Percentiles rank a stretch among this genome's conserved stretches.
phyloP scores from a whole-genome alignment of 1,139 yeast genomes.

The Sugiyamaella paludigena region DNA sequence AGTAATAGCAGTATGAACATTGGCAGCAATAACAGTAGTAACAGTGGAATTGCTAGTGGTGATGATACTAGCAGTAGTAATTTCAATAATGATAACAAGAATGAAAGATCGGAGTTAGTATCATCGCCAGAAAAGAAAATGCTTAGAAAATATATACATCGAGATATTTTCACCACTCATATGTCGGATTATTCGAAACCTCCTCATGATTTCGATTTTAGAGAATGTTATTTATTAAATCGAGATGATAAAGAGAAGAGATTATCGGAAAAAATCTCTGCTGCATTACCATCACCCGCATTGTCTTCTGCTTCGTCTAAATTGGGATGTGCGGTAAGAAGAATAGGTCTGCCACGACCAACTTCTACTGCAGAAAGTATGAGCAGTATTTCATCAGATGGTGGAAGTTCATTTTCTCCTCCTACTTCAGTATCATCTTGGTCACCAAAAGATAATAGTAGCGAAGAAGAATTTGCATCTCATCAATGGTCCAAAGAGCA shows the following conservation, averaged over 20 bases:
- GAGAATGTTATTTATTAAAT: conserved; percentile 29
- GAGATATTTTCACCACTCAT: conserved; percentile 34
- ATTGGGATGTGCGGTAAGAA: conserved; percentile 10
- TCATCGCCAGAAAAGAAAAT: neutral
- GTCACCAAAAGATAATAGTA: conserved; percentile 15
- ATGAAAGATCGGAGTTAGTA: too few species aligned
- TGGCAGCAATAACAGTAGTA: too few species aligned
- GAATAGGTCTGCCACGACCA: conserved; percentile 10
- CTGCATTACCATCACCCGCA: neutral
- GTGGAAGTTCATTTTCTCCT: conserved; percentile 13
- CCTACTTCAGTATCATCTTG: conserved; percentile 19
- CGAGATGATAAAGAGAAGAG: conserved; percentile 21
- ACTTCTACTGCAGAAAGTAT: conserved; percentile 10
- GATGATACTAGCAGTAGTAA: neutral
- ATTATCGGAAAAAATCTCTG: too few species aligned
- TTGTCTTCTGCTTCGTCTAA: neutral
- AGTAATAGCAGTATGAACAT: too few species aligned
- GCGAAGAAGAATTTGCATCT: conserved; percentile 16
- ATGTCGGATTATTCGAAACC: conserved; percentile 21
- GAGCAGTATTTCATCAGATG: conserved; percentile 9
- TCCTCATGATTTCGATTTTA: conserved; percentile 22
- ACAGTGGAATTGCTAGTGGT: neutral
- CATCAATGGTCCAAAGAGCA: conserved; percentile 14
- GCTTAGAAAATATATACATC: conserved; percentile 30
- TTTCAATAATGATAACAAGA: too few species aligned